Evolutionary conservation across 2,329 filamentous ascomycete genomes (phyloP).

Genomic region (Hypoxylon sp.): DNA sequence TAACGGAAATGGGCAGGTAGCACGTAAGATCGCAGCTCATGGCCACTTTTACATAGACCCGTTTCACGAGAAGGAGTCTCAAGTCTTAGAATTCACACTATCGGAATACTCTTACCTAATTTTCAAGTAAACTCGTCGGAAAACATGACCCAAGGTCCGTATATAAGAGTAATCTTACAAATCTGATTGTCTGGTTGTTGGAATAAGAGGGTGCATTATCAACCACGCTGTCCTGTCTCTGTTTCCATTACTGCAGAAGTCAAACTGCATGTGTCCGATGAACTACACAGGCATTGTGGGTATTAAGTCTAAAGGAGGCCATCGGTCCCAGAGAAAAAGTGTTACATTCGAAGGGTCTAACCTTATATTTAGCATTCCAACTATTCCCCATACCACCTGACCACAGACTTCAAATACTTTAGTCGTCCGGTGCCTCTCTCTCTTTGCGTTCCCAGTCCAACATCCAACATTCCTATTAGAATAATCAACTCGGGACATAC

Average conservation of each 20-base stretch:
- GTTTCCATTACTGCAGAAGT: slow-evolving; percentile 5
- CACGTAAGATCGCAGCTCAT: background rate
- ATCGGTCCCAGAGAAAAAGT: background rate
- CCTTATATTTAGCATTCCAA: slow-evolving; percentile 7
- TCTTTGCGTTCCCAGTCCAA: background rate
- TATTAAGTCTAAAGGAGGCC: background rate
- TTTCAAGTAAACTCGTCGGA: background rate
- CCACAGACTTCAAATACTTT: background rate
- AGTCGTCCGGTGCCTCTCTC: background rate
- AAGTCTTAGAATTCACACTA: background rate
- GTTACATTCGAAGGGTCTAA: background rate
- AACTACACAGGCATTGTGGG: background rate
- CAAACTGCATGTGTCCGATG: background rate
- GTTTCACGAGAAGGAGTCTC: background rate
- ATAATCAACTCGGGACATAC: background rate
- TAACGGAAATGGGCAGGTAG: background rate
- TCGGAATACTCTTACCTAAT: background rate
- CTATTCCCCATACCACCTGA: background rate
- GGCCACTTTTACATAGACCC: background rate
- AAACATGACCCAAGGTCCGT: background rate
- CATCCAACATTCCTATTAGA: background rate
- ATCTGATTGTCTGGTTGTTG: too few relatives aligned
- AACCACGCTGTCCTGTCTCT: background rate
- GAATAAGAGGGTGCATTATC: background rate
- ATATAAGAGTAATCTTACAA: too few relatives aligned